These are phyloP conservation scores for Artemisia tridentata DNA, from an alignment of 129 eudicot genomes.

Conservation along the genomic window DNA sequence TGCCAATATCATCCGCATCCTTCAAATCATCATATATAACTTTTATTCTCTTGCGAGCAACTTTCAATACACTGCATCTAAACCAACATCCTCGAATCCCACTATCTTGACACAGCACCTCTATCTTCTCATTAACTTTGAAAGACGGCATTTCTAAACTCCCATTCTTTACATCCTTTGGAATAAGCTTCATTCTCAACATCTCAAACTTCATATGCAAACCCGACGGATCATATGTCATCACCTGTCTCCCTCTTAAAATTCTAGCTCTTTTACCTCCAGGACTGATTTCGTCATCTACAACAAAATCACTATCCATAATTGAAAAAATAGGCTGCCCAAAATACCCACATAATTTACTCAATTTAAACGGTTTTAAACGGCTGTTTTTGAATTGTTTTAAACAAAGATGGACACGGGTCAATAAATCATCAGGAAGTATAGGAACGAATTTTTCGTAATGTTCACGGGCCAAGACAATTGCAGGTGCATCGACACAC, in stretches of 20 bases:
- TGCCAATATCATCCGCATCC: constrained; percentile 76
- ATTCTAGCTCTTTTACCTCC: constrained; percentile 76
- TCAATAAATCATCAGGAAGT: constrained; percentile 60
- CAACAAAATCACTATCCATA: constrained; percentile 53
- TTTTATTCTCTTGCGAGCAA: constrained; percentile 55
- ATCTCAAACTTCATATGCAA: constrained; percentile 48
- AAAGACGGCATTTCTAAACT: constrained; percentile 26
- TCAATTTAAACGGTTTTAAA: constrained; percentile 74
- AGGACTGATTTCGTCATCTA: constrained; percentile 48
- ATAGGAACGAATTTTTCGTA: constrained; percentile 60
- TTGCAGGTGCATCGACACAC: constrained; percentile 94
- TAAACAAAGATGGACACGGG: constrained; percentile 71
- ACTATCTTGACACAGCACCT: constrained; percentile 84
- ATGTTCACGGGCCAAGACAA: constrained; percentile 83
- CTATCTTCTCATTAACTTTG: constrained; percentile 64
- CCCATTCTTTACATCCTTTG: constrained; percentile 43
- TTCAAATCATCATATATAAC: constrained; percentile 71
- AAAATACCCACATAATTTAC: constrained; percentile 83
- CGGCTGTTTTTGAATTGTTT: constrained; percentile 77
- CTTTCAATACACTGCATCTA: constrained; percentile 71
- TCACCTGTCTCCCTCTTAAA: constrained; percentile 44
- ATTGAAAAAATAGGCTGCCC: constrained; percentile 80
- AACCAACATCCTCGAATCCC: constrained; percentile 99
- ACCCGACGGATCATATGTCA: constrained; percentile 30
- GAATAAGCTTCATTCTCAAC: constrained; percentile 34